Conservation (phyloP, 1,139 yeast genomes). For the Lodderomyces jiufengensis region DNA sequence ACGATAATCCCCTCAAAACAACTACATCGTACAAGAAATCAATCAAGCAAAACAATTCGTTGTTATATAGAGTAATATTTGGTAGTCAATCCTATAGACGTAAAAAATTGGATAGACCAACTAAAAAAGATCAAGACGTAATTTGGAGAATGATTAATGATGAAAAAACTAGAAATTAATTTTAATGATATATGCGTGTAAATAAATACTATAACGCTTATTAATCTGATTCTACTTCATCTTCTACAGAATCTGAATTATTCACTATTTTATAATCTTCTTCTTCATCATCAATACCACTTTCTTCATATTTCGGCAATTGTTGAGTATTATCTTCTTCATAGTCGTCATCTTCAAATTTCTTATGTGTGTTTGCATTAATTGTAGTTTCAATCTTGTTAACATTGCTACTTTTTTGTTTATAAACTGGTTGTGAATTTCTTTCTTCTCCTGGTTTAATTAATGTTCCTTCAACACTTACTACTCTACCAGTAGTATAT, state of each 20-base stretch:
- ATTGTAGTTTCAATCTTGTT: background rate
- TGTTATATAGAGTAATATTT: conserved; percentile 24
- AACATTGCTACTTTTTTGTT: conserved; percentile 16
- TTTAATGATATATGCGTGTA: background rate
- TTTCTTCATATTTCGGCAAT: conserved; percentile 19
- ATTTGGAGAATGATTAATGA: conserved; percentile 76
- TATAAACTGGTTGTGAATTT: conserved; percentile 51
- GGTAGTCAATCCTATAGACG: conserved; percentile 22
- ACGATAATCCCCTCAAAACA: conserved; percentile 1
- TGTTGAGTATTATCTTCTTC: conserved; percentile 19
- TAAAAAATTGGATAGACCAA: conserved; percentile 32
- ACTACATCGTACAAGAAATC: conserved; percentile 7
- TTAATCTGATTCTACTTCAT: conserved; percentile 24
- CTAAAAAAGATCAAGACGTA: conserved; percentile 51
- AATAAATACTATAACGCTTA: background rate
- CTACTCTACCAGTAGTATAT: conserved; percentile 75
- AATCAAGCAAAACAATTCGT: conserved; percentile 10
- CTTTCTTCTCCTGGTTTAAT: conserved; percentile 57
- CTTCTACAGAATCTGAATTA: conserved; percentile 30
- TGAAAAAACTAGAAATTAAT: conserved; percentile 34
- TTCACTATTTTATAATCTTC: conserved; percentile 29
- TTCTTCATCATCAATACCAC: conserved; percentile 20
- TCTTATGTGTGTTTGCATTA: conserved; percentile 29
- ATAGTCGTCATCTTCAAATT: conserved; percentile 39
- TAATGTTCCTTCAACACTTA: conserved; percentile 83